phyloP scores from a whole-genome alignment of 1,139 yeast species.

The Lodderomyces beijingensis region DNA sequence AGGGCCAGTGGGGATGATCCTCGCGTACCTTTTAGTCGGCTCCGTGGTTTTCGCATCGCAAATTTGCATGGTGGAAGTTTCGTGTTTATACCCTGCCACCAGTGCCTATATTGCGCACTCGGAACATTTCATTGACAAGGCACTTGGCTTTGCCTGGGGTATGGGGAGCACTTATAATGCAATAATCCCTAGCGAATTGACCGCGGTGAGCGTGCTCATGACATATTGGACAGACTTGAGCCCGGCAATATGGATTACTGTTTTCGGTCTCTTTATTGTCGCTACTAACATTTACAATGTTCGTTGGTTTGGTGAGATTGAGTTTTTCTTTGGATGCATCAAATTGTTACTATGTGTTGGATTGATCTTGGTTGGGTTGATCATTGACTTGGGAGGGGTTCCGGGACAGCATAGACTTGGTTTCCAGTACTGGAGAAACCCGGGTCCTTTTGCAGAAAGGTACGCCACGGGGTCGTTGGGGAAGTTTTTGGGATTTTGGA shows the following conservation, averaged over 20 bases:
- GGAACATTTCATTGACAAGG: constrained; percentile 24
- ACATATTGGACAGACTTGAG: constrained; percentile 20
- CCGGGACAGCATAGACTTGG: constrained; percentile 20
- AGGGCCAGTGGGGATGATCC: constrained; percentile 21
- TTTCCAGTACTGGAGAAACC: constrained; percentile 24
- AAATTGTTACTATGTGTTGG: constrained; percentile 25
- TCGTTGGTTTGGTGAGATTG: constrained; percentile 30
- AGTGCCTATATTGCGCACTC: constrained; percentile 25
- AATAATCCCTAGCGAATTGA: constrained; percentile 21
- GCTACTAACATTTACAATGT: constrained; percentile 21
- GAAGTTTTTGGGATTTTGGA: constrained; percentile 36
- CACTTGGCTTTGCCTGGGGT: constrained; percentile 26
- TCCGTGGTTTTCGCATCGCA: constrained; percentile 20
- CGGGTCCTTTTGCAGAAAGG: constrained; percentile 43
- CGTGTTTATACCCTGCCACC: constrained; percentile 28
- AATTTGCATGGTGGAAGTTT: constrained; percentile 24
- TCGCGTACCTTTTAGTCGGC: constrained; percentile 20
- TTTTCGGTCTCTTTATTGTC: constrained; percentile 21
- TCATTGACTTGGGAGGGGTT: constrained; percentile 31
- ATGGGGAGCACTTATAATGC: constrained; percentile 17
- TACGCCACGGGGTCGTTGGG: constrained; percentile 58
- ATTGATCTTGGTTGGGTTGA: constrained; percentile 20
- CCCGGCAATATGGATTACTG: constrained; percentile 26
- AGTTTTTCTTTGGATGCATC: constrained; percentile 27
- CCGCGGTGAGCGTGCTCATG: constrained; percentile 26